These are phyloP conservation scores for Phytophthora tubulina DNA, from an alignment of 352 stramenopile genomes.

Conservation along the genomic window DNA sequence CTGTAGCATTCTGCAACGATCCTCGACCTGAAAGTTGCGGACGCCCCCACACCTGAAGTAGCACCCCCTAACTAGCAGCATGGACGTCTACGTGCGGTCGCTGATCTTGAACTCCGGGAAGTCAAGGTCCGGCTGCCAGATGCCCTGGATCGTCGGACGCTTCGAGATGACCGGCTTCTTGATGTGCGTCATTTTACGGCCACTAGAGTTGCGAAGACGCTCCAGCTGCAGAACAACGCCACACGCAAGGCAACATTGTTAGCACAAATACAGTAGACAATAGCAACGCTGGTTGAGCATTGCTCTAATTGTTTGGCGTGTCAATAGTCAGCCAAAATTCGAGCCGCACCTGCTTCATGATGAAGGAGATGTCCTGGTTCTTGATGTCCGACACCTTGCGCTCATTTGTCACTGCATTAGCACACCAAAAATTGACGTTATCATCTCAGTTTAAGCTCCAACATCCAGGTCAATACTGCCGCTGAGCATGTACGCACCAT, in stretches of 20 bases:
- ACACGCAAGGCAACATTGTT: background rate
- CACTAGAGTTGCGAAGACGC: conserved; percentile 86
- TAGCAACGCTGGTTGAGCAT: background rate
- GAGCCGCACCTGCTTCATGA: conserved; percentile 76
- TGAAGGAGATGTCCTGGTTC: conserved; percentile 88
- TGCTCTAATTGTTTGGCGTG: background rate
- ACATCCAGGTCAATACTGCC: background rate
- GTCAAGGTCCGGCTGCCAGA: conserved; percentile 89
- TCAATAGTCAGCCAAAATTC: background rate
- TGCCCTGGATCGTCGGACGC: conserved; percentile 83
- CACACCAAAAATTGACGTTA: background rate
- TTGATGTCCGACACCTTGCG: conserved; percentile 90
- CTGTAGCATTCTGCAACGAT: background rate
- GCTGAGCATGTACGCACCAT: conserved; percentile 57
- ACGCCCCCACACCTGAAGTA: conserved; percentile 1
- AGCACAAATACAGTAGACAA: conserved; percentile 4
- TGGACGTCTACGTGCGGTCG: conserved; percentile 54
- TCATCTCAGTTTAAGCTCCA: background rate
- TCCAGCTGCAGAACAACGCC: conserved; percentile 58
- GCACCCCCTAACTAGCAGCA: conserved; percentile 16
- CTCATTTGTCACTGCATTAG: conserved; percentile 73
- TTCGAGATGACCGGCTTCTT: conserved; percentile 88
- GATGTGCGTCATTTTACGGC: conserved; percentile 89
- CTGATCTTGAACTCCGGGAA: conserved; percentile 89
- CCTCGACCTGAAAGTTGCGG: too few relatives aligned